Conservation (phyloP, 768 basidiomycete species). For the Neoboletus magnificus region DNA sequence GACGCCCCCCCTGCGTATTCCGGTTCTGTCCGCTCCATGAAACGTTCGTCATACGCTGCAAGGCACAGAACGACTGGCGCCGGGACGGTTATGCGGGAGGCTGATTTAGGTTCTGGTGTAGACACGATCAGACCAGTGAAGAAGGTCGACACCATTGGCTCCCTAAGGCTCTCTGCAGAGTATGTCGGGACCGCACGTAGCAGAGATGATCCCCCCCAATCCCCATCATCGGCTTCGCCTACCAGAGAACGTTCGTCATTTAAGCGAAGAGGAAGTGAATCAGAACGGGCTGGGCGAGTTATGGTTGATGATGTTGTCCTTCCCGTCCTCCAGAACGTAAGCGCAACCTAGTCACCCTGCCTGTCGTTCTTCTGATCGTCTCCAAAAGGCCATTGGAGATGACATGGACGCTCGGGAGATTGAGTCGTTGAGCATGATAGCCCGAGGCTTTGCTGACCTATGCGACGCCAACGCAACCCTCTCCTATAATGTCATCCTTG, state of each 20-base stretch:
- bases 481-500: conserved; percentile 84
- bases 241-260: conserved; percentile 39
- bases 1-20: conserved; percentile 75
- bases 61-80: conserved; percentile 57
- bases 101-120: conserved; percentile 82
- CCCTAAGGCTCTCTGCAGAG: conserved; percentile 72
- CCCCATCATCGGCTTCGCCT: conserved; percentile 45
- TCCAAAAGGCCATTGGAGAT: conserved; percentile 60
- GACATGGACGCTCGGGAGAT: conserved; percentile 89
- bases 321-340: conserved; percentile 72
- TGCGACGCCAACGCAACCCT: conserved; percentile 79
- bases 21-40: conserved; percentile 57
- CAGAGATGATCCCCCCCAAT: conserved; percentile 47
- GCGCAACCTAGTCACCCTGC: conserved; percentile 17
- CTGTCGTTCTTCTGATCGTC: not conserved
- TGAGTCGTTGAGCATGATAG: conserved; percentile 85
- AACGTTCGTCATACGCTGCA: conserved; percentile 78
- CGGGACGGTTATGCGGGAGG: conserved; percentile 75
- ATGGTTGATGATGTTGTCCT: conserved; percentile 85
- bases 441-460: conserved; percentile 85
- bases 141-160: conserved; percentile 80
- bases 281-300: conserved; percentile 57
- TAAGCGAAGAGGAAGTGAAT: conserved; percentile 52
- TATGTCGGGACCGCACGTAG: conserved; percentile 69
- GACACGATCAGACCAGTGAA: conserved; percentile 93